Conservation (phyloP, 208 protist species). For the Leptomonas pyrrhocoris region DNA sequence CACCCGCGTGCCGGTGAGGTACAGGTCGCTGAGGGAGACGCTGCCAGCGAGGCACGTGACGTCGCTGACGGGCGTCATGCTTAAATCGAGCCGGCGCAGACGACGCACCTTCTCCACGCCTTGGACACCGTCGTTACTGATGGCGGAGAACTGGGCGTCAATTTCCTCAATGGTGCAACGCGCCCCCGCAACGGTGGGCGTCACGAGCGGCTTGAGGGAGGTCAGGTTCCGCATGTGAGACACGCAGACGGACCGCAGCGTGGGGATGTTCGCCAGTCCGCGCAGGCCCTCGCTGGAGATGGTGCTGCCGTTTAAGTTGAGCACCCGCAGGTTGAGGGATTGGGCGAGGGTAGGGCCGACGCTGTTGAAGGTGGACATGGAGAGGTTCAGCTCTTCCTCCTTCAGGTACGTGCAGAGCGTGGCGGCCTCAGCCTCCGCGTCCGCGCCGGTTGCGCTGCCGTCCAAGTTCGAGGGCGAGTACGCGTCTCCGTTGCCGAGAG, state of each 20-base stretch:
- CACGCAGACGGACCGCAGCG: constrained; percentile 47
- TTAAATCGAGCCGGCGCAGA: constrained; percentile 53
- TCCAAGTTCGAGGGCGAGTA: neutral
- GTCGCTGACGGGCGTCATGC: constrained; percentile 58
- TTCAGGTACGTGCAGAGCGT: constrained; percentile 44
- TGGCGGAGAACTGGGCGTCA: constrained; percentile 62
- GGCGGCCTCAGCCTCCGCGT: constrained; percentile 21
- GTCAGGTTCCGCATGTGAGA: constrained; percentile 56
- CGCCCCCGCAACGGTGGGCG: constrained; percentile 28
- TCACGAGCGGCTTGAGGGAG: constrained; percentile 48
- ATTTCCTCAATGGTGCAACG: constrained; percentile 56
- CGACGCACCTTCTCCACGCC: constrained; percentile 42
- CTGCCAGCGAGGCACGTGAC: constrained; percentile 45
- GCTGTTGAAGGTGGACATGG: constrained; percentile 55
- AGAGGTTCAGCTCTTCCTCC: constrained; percentile 55
- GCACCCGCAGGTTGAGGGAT: constrained; percentile 46
- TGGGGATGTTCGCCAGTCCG: constrained; percentile 49
- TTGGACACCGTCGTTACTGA: constrained; percentile 39
- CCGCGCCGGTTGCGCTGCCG: neutral
- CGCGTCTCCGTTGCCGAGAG: neutral
- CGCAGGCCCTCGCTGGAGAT: constrained; percentile 50
- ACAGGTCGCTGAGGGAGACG: constrained; percentile 45
- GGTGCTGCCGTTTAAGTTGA: constrained; percentile 60
- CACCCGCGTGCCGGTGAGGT: constrained; percentile 43
- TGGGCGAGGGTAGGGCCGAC: constrained; percentile 39